Percentiles rank a stretch among this genome's conserved stretches.
These are phyloP conservation scores for Brassica juncea DNA, from an alignment of 345 rosid genomes.

Conservation along the genomic window DNA sequence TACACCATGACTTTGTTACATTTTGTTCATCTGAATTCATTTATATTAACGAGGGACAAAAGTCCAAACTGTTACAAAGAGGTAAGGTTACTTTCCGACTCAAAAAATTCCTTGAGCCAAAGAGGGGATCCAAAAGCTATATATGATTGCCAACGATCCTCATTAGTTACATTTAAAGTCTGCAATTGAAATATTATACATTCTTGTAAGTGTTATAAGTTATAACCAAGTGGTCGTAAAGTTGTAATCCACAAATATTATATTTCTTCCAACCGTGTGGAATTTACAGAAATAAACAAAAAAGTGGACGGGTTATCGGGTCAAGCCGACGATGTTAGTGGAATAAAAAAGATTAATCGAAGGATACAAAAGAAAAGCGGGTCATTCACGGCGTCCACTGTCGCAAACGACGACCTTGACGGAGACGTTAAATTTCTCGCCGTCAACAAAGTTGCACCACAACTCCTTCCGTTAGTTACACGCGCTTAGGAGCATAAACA, in stretches of 20 bases:
- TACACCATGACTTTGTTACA: conserved; percentile 37
- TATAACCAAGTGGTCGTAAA: conserved; percentile 20
- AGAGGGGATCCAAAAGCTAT: no score
- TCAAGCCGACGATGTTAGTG: conserved; percentile 9
- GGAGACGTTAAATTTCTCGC: conserved; percentile 22
- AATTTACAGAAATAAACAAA: background rate
- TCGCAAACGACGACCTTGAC: conserved; percentile 27
- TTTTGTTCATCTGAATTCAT: background rate
- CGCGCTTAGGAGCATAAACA: conserved; percentile 19
- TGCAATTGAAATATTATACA: background rate
- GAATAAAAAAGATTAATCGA: conserved; percentile 16
- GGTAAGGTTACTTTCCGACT: no score
- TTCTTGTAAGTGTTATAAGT: background rate
- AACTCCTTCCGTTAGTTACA: background rate
- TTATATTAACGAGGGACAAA: no score
- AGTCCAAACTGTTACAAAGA: no score
- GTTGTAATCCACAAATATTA: background rate
- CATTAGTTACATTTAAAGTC: conserved; percentile 12
- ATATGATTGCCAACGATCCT: no score
- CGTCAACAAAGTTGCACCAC: conserved; percentile 21
- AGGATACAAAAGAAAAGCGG: conserved; percentile 4
- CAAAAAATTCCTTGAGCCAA: no score
- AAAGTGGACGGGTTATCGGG: conserved; percentile 5
- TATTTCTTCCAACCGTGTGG: conserved; percentile 2
- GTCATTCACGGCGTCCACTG: conserved; percentile 42